phyloP scores from a whole-genome alignment of 2,329 filamentous ascomycete genomes.

The Neurospora sp. region DNA sequence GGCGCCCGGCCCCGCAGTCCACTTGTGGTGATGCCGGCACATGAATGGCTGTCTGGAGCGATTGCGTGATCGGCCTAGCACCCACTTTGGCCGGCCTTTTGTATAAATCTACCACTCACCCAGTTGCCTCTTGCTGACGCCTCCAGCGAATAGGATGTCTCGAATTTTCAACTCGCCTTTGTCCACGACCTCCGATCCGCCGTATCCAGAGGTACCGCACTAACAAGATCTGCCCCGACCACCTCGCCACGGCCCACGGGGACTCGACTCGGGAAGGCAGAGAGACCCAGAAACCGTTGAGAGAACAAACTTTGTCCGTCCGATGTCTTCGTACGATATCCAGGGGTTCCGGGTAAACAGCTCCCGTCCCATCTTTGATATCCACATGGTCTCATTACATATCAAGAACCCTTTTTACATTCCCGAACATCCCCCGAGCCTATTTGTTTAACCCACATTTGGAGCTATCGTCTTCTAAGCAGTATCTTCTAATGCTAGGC shows the following conservation, averaged over 20 bases:
- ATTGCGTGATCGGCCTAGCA: slow-evolving; percentile 26
- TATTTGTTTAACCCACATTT: background rate
- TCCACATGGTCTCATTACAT: background rate
- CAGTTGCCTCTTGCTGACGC: background rate
- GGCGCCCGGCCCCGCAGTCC: slow-evolving; percentile 20
- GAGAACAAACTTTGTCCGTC: background rate
- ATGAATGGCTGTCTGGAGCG: slow-evolving; percentile 10
- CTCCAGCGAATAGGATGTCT: slow-evolving; percentile 15
- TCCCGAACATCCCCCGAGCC: background rate
- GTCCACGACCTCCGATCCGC: background rate
- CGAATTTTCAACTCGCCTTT: slow-evolving; percentile 14
- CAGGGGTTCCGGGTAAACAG: background rate
- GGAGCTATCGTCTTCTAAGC: no score
- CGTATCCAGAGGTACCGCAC: background rate
- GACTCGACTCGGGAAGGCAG: background rate
- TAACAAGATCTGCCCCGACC: background rate
- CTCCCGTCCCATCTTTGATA: background rate
- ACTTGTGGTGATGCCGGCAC: slow-evolving; percentile 9
- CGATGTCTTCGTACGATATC: background rate
- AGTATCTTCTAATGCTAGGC: no score
- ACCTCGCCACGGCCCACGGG: background rate
- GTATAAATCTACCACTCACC: background rate
- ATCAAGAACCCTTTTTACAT: background rate
- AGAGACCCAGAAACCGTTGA: background rate
- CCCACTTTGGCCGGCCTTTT: background rate